These are phyloP conservation scores for Curvularia eragrostidis DNA, from an alignment of 2,329 filamentous ascomycete genomes.

Conservation along the genomic window DNA sequence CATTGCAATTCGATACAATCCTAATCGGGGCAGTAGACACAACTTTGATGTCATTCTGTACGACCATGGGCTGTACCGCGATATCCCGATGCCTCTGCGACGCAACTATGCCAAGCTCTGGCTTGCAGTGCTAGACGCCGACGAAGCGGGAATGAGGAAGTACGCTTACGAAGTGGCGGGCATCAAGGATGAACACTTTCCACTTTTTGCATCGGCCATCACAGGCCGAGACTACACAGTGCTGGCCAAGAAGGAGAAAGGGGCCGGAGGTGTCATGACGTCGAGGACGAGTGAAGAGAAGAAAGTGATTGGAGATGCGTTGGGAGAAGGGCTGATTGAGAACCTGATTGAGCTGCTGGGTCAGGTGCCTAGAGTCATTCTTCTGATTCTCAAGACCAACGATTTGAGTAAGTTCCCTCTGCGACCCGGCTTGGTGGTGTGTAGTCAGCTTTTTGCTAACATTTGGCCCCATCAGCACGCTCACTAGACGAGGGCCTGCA, in stretches of 20 bases:
- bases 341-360: slow-evolving; percentile 88
- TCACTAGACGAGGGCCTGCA: slow-evolving; percentile 91
- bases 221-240: slow-evolving; percentile 90
- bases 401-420: slow-evolving; percentile 72
- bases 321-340: slow-evolving; percentile 87
- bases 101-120: slow-evolving; percentile 95
- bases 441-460: slow-evolving; percentile 15
- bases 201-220: slow-evolving; percentile 93
- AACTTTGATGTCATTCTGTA: slow-evolving; percentile 98
- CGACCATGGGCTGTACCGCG: slow-evolving; percentile 94
- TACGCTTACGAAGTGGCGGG: slow-evolving; percentile 90
- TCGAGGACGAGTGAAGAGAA: slow-evolving; percentile 78
- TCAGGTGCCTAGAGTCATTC: slow-evolving; percentile 87
- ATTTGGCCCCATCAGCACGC: slow-evolving; percentile 61
- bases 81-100: slow-evolving; percentile 79
- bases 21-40: slow-evolving; percentile 59
- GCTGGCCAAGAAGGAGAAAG: slow-evolving; percentile 60
- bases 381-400: slow-evolving; percentile 97
- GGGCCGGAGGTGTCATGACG: slow-evolving; percentile 51
- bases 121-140: slow-evolving; percentile 91
- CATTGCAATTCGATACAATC: slow-evolving; percentile 85
- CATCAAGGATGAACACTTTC: slow-evolving; percentile 87
- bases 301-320: slow-evolving; percentile 79
- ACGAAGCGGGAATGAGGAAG: slow-evolving; percentile 83
- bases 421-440: neutral